A percentile compares a stretch with the other conserved stretches of the same genome.
These are phyloP conservation scores for Celoporthe dispersa DNA, from an alignment of 2,329 filamentous ascomycete species.

Conservation along the genomic window DNA sequence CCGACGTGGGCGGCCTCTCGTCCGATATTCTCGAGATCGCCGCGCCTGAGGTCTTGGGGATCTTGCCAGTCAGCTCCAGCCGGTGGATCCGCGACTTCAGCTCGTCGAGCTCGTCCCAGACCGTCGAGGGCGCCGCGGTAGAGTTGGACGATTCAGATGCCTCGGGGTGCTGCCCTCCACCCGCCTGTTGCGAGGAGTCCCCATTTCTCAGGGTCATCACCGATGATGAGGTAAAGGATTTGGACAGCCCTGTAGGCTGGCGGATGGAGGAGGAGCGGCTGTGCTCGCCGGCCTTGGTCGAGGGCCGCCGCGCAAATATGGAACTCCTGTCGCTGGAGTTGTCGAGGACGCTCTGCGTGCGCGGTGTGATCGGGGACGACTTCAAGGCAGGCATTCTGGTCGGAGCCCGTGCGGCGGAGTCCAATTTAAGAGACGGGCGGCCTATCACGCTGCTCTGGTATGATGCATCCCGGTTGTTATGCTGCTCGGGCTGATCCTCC, in stretches of 20 bases:
- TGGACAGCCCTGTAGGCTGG: constrained; percentile 39
- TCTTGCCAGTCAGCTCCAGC: constrained; percentile 85
- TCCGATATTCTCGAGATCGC: constrained; percentile 75
- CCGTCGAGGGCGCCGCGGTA: constrained; percentile 85
- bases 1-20: constrained; percentile 87
- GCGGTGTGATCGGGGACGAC: constrained; percentile 54
- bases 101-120: constrained; percentile 98
- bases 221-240: constrained; percentile 64
- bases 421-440: constrained; percentile 43
- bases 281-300: constrained; percentile 32
- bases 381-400: constrained; percentile 38
- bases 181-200: constrained; percentile 41
- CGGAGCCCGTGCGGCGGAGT: constrained; percentile 40
- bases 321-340: constrained; percentile 37
- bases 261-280: constrained; percentile 20
- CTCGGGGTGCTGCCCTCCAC: constrained; percentile 55
- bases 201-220: constrained; percentile 51
- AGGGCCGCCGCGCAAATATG: constrained; percentile 36
- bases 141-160: constrained; percentile 87
- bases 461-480: constrained; percentile 47
- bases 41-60: constrained; percentile 80
- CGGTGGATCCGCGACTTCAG: constrained; percentile 91
- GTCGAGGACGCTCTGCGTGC: constrained; percentile 54
- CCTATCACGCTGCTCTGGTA: constrained; percentile 51
- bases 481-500: constrained; percentile 49